Conservation (phyloP, 2,329 filamentous ascomycete species). For the Fusarium solani-melongenae region DNA sequence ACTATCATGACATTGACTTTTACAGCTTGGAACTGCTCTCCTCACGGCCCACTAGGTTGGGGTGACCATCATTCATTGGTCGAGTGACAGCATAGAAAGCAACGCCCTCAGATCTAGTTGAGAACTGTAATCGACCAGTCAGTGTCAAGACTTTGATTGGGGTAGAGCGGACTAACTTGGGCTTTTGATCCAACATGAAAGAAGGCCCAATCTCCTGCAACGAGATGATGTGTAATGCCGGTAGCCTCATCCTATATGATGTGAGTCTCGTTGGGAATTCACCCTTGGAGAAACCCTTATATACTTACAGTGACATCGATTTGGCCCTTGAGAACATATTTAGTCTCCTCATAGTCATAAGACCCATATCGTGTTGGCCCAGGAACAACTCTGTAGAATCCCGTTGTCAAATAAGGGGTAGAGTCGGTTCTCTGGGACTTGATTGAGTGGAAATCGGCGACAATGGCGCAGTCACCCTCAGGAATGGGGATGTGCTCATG, state of each 20-base stretch:
- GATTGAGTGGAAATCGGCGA: conserved; percentile 29
- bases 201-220: conserved; percentile 34
- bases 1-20: conserved; percentile 2
- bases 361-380: conserved; percentile 28
- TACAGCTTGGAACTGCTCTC: conserved; percentile 18
- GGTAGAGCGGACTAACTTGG: conserved; percentile 1
- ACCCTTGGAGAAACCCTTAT: not conserved
- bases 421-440: conserved; percentile 9
- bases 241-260: conserved; percentile 21
- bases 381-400: conserved; percentile 29
- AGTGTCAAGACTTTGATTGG: accelerated
- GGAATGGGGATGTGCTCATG: conserved; percentile 30
- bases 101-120: conserved; percentile 16
- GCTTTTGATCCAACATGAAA: conserved; percentile 33
- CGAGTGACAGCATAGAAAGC: conserved; percentile 33
- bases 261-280: not conserved
- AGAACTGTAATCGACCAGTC: conserved; percentile 9
- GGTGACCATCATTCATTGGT: conserved; percentile 11
- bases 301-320: conserved; percentile 22
- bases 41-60: conserved; percentile 10
- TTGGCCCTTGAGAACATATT: conserved; percentile 29
- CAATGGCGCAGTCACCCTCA: conserved; percentile 20
- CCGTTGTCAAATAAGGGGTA: conserved; percentile 20
- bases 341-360: conserved; percentile 32
- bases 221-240: conserved; percentile 29